Conservation (phyloP, 345 rosid species). For the Gossypium turneri region DNA sequence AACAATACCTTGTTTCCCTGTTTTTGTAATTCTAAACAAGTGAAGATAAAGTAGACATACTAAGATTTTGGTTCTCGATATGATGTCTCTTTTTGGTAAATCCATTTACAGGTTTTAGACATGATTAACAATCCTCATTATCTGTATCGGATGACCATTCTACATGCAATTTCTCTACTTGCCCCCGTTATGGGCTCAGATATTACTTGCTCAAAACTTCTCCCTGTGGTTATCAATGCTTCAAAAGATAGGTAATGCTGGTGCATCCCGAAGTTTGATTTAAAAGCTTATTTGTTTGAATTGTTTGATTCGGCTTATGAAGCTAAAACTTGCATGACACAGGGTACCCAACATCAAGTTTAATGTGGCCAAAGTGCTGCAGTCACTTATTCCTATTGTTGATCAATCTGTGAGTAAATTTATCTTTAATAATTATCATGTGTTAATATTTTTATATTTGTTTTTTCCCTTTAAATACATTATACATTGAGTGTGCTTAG, state of each 20-base stretch:
- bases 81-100: not conserved
- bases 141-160: slow-evolving; percentile 84
- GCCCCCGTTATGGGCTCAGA: slow-evolving; percentile 93
- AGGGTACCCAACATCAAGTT: slow-evolving; percentile 97
- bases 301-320: not conserved
- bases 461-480: not conserved
- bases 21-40: not conserved
- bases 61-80: not conserved
- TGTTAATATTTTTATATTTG: not conserved
- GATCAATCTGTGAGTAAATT: slow-evolving; percentile 70
- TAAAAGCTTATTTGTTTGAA: not conserved
- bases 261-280: not conserved
- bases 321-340: slow-evolving; percentile 17
- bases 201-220: slow-evolving; percentile 75
- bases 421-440: not conserved
- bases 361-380: slow-evolving; percentile 89
- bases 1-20: not conserved
- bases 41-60: not conserved
- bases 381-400: slow-evolving; percentile 73
- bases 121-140: slow-evolving; percentile 85
- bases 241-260: slow-evolving; percentile 77
- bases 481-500: not conserved
- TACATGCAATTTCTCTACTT: slow-evolving; percentile 73
- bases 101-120: slow-evolving; percentile 60
- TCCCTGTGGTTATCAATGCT: slow-evolving; percentile 70